These are phyloP conservation scores for Castanospermum australe DNA, from an alignment of 306 rosid genomes.

Conservation along the genomic window DNA sequence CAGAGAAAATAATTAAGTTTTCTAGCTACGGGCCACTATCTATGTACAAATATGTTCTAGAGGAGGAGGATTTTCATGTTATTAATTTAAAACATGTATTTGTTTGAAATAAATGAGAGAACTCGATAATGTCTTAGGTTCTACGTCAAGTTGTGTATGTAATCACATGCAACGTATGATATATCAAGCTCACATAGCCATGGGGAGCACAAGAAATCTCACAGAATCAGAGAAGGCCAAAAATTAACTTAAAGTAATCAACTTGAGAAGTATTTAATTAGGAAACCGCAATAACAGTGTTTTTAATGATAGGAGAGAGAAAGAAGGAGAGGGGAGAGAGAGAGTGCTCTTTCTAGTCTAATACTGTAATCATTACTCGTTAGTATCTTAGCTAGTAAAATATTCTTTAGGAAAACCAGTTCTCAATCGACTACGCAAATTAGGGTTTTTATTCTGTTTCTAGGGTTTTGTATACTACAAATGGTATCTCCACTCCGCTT, in stretches of 20 bases:
- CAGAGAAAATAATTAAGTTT: neutral
- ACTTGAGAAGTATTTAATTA: constrained; percentile 42
- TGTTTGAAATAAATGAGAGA: neutral
- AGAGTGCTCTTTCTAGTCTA: constrained; percentile 18
- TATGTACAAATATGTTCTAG: neutral
- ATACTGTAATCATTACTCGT: constrained; percentile 41
- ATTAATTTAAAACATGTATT: neutral
- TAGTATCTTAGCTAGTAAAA: neutral
- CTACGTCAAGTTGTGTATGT: constrained; percentile 33
- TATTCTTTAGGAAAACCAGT: constrained; percentile 5
- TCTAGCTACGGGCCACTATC: neutral
- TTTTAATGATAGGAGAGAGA: constrained; percentile 59
- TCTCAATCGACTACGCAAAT: constrained; percentile 26
- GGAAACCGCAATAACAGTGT: constrained; percentile 47
- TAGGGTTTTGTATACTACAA: constrained; percentile 39
- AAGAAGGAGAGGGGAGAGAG: constrained; percentile 14
- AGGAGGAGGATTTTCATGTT: neutral
- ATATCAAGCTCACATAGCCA: constrained; percentile 39
- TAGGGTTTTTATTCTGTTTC: constrained; percentile 58
- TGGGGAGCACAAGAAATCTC: constrained; percentile 82
- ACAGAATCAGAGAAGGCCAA: constrained; percentile 59
- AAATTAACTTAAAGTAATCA: constrained; percentile 49
- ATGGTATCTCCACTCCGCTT: neutral
- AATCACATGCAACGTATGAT: constrained; percentile 57
- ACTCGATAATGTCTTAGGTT: neutral